Conservation (phyloP, 1,284 basidiomycete species). For the Moesziomyces parantarcticus region DNA sequence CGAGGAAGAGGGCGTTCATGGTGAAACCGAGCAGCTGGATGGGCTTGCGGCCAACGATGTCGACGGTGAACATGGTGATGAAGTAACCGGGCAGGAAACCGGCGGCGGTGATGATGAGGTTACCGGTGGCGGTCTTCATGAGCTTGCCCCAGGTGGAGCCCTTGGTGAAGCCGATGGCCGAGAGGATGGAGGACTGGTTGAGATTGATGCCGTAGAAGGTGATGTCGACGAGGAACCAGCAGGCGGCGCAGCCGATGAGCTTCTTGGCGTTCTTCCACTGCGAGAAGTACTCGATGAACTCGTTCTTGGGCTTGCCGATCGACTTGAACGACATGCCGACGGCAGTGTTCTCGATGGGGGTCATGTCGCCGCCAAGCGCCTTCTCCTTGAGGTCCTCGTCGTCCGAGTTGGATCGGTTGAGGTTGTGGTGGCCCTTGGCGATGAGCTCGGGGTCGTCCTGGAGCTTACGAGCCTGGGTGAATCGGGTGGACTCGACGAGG, state of each 20-base stretch:
- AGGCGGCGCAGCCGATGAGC: slow-evolving; percentile 57
- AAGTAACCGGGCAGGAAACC: slow-evolving; percentile 67
- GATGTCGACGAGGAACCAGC: slow-evolving; percentile 73
- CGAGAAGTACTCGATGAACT: slow-evolving; percentile 57
- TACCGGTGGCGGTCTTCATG: slow-evolving; percentile 71
- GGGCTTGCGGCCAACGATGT: slow-evolving; percentile 65
- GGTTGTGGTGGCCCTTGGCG: slow-evolving; percentile 71
- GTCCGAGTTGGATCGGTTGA: slow-evolving; percentile 67
- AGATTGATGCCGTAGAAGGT: slow-evolving; percentile 82
- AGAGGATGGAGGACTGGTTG: slow-evolving; percentile 78
- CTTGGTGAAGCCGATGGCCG: slow-evolving; percentile 74
- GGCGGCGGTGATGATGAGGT: slow-evolving; percentile 59
- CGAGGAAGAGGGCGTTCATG: slow-evolving; percentile 66
- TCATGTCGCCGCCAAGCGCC: slow-evolving; percentile 28
- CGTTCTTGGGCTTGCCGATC: slow-evolving; percentile 50
- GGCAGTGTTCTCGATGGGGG: slow-evolving; percentile 51
- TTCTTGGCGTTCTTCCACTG: slow-evolving; percentile 58
- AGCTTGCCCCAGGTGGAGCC: slow-evolving; percentile 70
- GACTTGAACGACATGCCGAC: slow-evolving; percentile 60
- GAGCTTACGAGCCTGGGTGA: slow-evolving; percentile 81
- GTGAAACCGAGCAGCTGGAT: slow-evolving; percentile 67
- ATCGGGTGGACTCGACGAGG: slow-evolving; percentile 74
- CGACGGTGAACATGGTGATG: slow-evolving; percentile 60
- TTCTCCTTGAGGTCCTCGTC: slow-evolving; percentile 55
- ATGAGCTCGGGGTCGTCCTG: slow-evolving; percentile 83